A percentile compares a stretch with the other conserved stretches of the same genome.
Conservation (phyloP, 306 rosid species). For the Lathyrus tuberosus region DNA sequence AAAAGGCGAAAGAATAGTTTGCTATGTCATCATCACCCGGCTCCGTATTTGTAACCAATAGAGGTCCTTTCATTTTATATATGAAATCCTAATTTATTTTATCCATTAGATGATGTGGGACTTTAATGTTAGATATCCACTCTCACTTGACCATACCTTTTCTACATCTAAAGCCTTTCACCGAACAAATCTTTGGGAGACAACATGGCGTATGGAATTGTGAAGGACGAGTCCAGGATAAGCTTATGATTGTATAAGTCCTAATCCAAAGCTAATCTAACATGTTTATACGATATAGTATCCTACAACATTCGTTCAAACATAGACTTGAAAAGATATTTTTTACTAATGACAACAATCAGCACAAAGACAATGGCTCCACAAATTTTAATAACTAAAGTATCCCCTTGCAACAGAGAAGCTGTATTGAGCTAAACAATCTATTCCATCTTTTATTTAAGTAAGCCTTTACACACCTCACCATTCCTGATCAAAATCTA, state of each 20-base stretch:
- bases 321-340: background rate
- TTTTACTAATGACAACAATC: too few relatives aligned
- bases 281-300: constrained; percentile 69
- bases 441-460: too few relatives aligned
- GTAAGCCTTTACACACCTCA: too few relatives aligned
- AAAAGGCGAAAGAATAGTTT: constrained; percentile 57
- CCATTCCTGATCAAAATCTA: too few relatives aligned
- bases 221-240: constrained; percentile 25
- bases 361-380: too few relatives aligned
- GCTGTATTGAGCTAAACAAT: background rate
- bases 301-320: constrained; percentile 47
- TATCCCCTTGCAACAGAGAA: too few relatives aligned
- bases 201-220: constrained; percentile 40
- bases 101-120: background rate
- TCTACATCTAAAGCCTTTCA: too few relatives aligned
- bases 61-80: background rate
- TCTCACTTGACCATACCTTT: too few relatives aligned
- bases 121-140: background rate
- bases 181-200: constrained; percentile 15
- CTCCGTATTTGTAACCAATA: too few relatives aligned
- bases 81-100: background rate
- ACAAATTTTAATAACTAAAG: too few relatives aligned
- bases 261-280: constrained; percentile 85
- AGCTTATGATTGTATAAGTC: constrained; percentile 68
- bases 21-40: constrained; percentile 32